These are phyloP conservation scores for Paracorniculantispora psalliotae DNA, from an alignment of 2,329 filamentous ascomycete genomes.

Conservation along the genomic window DNA sequence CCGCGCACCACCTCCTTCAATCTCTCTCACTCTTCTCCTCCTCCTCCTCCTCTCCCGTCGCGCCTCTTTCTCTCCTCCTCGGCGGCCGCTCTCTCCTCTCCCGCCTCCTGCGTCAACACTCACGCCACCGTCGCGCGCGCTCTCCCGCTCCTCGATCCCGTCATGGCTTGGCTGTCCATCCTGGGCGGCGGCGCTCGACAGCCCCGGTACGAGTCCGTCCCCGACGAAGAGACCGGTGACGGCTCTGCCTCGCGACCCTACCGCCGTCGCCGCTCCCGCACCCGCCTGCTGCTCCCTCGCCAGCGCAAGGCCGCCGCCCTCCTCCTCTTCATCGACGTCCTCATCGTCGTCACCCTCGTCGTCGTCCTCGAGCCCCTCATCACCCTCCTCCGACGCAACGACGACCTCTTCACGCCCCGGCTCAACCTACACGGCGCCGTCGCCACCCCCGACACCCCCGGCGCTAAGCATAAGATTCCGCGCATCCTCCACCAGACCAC, in stretches of 20 bases:
- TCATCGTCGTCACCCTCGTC: conserved; percentile 60
- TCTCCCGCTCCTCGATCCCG: not conserved
- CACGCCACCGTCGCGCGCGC: no score
- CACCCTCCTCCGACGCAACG: conserved; percentile 53
- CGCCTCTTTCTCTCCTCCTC: not conserved
- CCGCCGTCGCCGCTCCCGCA: conserved; percentile 9
- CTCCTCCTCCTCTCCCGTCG: not conserved
- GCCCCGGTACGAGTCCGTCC: conserved; percentile 6
- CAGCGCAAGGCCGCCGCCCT: conserved; percentile 43
- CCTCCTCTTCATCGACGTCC: conserved; percentile 54
- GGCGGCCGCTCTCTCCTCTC: not conserved
- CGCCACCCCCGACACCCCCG: conserved; percentile 63
- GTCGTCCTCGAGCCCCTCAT: conserved; percentile 67
- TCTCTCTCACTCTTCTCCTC: not conserved
- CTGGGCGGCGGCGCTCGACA: not conserved
- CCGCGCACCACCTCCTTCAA: not conserved
- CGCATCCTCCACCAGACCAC: conserved; percentile 75
- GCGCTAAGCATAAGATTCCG: conserved; percentile 65
- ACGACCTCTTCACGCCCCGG: conserved; percentile 26
- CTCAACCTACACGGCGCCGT: conserved; percentile 18
- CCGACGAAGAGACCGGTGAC: conserved; percentile 7
- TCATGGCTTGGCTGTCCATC: conserved; percentile 10
- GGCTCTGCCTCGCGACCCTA: conserved; percentile 4
- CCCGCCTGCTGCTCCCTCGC: conserved; percentile 8
- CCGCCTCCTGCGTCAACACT: not conserved